Evolutionary conservation across 225 moss, liverwort and hornwort genomes (phyloP), one percentile per base, ranked within the genome.

Genomic region (Polytrichum commune): DNA sequence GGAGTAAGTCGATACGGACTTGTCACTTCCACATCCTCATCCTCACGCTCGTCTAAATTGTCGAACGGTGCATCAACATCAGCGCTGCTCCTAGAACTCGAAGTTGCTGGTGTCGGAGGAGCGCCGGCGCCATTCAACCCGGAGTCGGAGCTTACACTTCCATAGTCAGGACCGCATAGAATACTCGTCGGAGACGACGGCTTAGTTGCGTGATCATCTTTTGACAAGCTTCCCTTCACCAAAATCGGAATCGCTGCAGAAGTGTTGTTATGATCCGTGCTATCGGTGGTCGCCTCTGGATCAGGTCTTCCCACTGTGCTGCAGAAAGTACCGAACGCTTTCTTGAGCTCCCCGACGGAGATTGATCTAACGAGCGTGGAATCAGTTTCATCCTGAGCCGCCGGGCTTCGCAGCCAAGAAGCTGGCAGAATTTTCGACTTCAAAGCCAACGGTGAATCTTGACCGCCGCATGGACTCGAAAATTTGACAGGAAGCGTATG

Each of bases 151-250:
- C 84, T 79, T 24, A 85, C 75, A 19, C 85, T 85, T 6, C 81
- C 81, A 27, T 76, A 38, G 19, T 91, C 91, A 0, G 95, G 95
- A 1, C 95, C 95, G 19, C 82, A 83, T 0, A 95, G 90, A 58
- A 91, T 85, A 65, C 95, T 95, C 58, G 91, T 84, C 1, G 95
- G 93, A 29, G 93, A 93, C n/a, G 76, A 76, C 5, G 76, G 79
- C 63, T 79, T 82, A 0, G 38, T 27, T 3, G 32, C 58, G 19
- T 67, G 65, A 46, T 46, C 13, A 46, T n/a, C 26, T 18, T 29
- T 5, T 27, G 13, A 53, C 65, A 8, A 3, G 3, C 46, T 4
- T 46, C 46, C 13, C 7, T 10, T 46, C 13, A 46, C 46, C 46
- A 16, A 13, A 46, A 46, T 46, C 16, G 46, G 46, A 13, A 46